Evolutionary conservation across 129 eudicot genomes (phyloP), one percentile per base, ranked within the genome.

Genomic region (Flaveria robusta): DNA sequence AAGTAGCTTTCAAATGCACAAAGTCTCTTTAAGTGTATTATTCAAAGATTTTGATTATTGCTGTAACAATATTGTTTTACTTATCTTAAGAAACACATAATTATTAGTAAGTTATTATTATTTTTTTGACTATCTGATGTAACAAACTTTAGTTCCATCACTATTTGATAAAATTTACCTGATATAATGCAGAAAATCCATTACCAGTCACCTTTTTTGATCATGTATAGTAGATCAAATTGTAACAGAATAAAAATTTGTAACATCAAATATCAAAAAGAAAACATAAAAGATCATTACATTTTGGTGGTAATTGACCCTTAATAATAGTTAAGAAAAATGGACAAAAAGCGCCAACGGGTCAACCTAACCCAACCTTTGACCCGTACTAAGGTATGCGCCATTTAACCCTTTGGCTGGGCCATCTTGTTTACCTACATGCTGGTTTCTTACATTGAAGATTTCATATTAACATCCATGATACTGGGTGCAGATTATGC

Each of bases 401-500:
- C 69, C 20, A 3, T 64, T 7, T 18, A 1, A 64, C 7, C 60
- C 3, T 15, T 4, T 5, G 5, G 0, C 13, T 9, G 7, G 37
- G 37, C 7, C 37, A 6, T 31, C 0, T 31, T 4, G 67, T 6
- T 29, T 13, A 50, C 20, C 4, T 5, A 22, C 5, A 19, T 34
- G 51, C 46, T 9, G 64, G 45, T 22, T n/a, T 37, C 16, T 71
- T 47, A 26, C 14, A 37, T 64, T 68, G 22, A 45, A 1, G 15
- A 52, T 24, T 34, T 64, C 54, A 22, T 56, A 23, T 39, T 14
- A 76, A 58, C 26, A 70, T 56, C 3, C 8, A 4, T 41, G 37
- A 31, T 2, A n/a, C 29, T 37, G 74, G 74, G 63, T 29, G 84
- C 91, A 95, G 99, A 85, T 95, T 37, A 73, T 95, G 82, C 97